Evolutionary conservation across 257 asterid species (phyloP).

Genomic region (Cordia subcordata): DNA sequence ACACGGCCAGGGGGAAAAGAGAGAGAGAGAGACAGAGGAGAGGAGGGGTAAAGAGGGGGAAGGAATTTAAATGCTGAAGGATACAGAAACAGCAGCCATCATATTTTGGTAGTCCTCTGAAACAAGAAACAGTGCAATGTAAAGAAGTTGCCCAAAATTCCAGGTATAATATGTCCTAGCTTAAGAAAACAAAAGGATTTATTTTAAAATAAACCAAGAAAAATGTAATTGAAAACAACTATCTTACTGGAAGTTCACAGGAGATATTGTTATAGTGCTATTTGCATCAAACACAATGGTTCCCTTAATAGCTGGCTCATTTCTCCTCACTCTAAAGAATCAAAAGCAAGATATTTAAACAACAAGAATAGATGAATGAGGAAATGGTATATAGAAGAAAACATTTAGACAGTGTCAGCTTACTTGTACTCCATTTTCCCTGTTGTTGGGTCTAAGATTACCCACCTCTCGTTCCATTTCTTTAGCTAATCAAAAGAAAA

Average conservation of each 20-base stretch:
- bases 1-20: slow-evolving; percentile 2
- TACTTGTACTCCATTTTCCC: slow-evolving; percentile 99
- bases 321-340: slow-evolving; percentile 67
- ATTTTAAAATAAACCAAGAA: not conserved
- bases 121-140: slow-evolving; percentile 20
- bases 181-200: not conserved
- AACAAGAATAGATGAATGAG: slow-evolving; percentile 6
- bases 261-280: slow-evolving; percentile 88
- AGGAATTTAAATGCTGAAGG: slow-evolving; percentile 30
- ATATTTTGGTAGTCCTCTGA: slow-evolving; percentile 89
- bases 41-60: not conserved
- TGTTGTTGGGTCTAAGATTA: slow-evolving; percentile 93
- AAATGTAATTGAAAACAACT: not conserved
- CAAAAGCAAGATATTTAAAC: slow-evolving; percentile 14
- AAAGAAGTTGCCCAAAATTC: slow-evolving; percentile 9
- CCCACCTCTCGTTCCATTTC: slow-evolving; percentile 99
- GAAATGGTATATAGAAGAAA: slow-evolving; percentile 5
- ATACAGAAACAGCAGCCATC: slow-evolving; percentile 99
- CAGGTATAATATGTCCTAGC: slow-evolving; percentile 1
- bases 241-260: slow-evolving; percentile 95
- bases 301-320: slow-evolving; percentile 87
- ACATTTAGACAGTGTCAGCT: slow-evolving; percentile 20
- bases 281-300: slow-evolving; percentile 80
- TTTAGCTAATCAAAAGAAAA: slow-evolving; percentile 52
- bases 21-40: not conserved